These are phyloP conservation scores for Trypanosoma lewisi DNA, from an alignment of 208 protist species.

Conservation along the genomic window DNA sequence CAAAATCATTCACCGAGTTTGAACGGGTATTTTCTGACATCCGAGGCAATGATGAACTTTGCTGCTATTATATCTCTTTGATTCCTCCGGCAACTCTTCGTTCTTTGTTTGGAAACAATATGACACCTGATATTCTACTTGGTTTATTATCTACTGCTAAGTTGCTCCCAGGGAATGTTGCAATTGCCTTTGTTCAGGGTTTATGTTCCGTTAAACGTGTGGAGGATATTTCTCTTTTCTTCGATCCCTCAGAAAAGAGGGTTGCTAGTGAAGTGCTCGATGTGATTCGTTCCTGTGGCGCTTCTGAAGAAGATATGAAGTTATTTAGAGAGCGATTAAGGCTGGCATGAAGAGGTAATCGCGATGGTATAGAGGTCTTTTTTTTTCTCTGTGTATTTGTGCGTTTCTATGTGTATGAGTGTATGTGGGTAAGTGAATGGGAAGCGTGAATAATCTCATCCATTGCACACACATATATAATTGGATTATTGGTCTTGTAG, in stretches of 20 bases:
- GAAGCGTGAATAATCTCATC: neutral
- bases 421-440: neutral
- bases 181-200: conserved; percentile 60
- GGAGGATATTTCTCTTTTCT: conserved; percentile 79
- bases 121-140: conserved; percentile 80
- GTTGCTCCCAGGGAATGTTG: conserved; percentile 32
- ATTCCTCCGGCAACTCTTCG: conserved; percentile 52
- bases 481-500: neutral
- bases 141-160: conserved; percentile 51
- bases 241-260: conserved; percentile 64
- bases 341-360: conserved; percentile 14
- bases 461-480: neutral
- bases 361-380: conserved; percentile 2
- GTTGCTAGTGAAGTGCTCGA: conserved; percentile 56
- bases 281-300: conserved; percentile 42
- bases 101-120: conserved; percentile 80
- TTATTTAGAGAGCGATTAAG: conserved; percentile 54
- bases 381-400: neutral
- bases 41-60: conserved; percentile 57
- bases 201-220: conserved; percentile 75
- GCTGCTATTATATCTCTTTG: conserved; percentile 59
- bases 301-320: conserved; percentile 40
- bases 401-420: neutral
- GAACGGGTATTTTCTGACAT: conserved; percentile 78
- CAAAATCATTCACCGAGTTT: conserved; percentile 85